Evolutionary conservation across 371 early-diverging fungal species (phyloP).

Genomic region (Apophysomyces variabilis): DNA sequence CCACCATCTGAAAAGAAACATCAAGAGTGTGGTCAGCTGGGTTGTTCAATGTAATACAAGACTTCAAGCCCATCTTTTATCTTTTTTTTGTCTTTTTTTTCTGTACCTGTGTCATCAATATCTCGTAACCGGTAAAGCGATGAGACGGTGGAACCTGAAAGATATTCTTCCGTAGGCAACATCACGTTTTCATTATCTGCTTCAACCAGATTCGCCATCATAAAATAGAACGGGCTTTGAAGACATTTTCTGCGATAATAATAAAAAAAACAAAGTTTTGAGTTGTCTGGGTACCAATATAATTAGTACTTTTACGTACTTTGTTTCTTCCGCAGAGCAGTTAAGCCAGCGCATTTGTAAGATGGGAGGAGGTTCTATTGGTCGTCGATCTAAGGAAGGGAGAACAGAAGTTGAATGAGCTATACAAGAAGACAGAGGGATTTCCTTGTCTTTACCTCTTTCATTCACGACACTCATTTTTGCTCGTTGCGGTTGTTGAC

Average conservation of each 20-base stretch:
- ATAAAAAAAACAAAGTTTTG: slow-evolving; percentile 18
- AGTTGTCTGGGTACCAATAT: slow-evolving; percentile 5
- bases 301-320: slow-evolving; percentile 27
- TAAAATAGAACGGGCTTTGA: slow-evolving; percentile 74
- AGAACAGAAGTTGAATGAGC: background rate
- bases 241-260: slow-evolving; percentile 53
- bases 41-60: background rate
- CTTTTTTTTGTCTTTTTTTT: slow-evolving; percentile 4
- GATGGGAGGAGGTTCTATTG: slow-evolving; percentile 55
- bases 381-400: slow-evolving; percentile 34
- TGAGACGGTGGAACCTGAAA: slow-evolving; percentile 80
- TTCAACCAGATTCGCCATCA: slow-evolving; percentile 65
- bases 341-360: slow-evolving; percentile 43
- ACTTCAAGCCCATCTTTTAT: background rate
- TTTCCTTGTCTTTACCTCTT: slow-evolving; percentile 5
- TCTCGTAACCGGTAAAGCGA: slow-evolving; percentile 84
- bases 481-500: slow-evolving; percentile 31
- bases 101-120: slow-evolving; percentile 58
- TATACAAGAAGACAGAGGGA: no score
- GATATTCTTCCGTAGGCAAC: slow-evolving; percentile 27
- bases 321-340: slow-evolving; percentile 37
- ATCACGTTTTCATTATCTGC: slow-evolving; percentile 38
- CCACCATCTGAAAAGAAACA: slow-evolving; percentile 67
- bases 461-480: slow-evolving; percentile 24
- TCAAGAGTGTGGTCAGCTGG: background rate